Evolutionary conservation across 2,329 filamentous ascomycete species (phyloP).

Genomic region (Colletotrichum karsti): DNA sequence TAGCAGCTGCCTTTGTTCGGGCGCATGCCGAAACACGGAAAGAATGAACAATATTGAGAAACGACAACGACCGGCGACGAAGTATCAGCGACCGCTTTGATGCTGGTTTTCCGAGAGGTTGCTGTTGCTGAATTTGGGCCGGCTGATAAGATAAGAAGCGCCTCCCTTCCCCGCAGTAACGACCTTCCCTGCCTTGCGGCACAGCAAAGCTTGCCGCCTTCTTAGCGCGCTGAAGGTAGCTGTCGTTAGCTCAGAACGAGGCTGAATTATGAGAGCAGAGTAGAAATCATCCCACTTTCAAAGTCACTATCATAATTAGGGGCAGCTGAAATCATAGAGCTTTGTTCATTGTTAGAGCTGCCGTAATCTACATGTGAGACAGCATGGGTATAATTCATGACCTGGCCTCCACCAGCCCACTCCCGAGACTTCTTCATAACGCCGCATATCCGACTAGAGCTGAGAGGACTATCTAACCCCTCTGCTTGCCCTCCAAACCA

Average conservation of each 20-base stretch:
- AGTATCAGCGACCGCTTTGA: slow-evolving; percentile 6
- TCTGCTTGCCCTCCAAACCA: slow-evolving; percentile 46
- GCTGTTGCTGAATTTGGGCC: background rate
- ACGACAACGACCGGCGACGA: slow-evolving; percentile 22
- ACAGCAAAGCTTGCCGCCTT: slow-evolving; percentile 1
- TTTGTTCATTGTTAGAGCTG: slow-evolving; percentile 1
- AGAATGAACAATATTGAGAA: slow-evolving; percentile 2
- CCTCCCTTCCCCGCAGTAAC: slow-evolving; percentile 19
- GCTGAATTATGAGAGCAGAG: too few relatives aligned
- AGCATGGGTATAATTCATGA: slow-evolving; percentile 25
- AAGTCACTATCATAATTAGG: too few relatives aligned
- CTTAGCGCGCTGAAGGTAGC: slow-evolving; percentile 6
- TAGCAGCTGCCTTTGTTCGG: slow-evolving; percentile 11
- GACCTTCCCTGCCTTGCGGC: background rate
- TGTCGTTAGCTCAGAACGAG: too few relatives aligned
- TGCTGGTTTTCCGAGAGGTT: background rate
- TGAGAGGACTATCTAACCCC: slow-evolving; percentile 62
- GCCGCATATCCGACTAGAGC: slow-evolving; percentile 38
- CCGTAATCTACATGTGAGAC: slow-evolving; percentile 8
- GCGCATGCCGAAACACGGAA: slow-evolving; percentile 22
- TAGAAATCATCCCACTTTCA: background rate
- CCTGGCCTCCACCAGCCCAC: background rate
- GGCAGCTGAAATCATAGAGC: too few relatives aligned
- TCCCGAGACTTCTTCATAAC: slow-evolving; percentile 23
- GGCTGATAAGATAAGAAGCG: slow-evolving; percentile 24